These are phyloP conservation scores for Thermomucor indicae-seudaticae DNA, from an alignment of 371 early-diverging fungal species.

Conservation along the genomic window DNA sequence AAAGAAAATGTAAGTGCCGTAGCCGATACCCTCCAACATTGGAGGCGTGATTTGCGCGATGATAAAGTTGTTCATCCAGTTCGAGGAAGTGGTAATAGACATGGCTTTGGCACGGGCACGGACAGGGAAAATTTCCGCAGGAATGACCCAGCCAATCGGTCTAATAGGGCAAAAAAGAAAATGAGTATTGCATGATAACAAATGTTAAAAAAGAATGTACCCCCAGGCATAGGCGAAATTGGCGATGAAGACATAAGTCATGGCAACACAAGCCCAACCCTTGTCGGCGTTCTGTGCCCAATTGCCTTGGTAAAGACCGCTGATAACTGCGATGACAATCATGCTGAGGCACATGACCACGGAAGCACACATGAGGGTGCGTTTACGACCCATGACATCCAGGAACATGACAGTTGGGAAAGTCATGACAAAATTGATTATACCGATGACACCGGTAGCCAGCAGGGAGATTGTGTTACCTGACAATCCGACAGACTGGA, in stretches of 20 bases:
- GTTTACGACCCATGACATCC: constrained; percentile 64
- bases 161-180: background rate
- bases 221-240: constrained; percentile 64
- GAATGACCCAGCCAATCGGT: constrained; percentile 87
- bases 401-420: constrained; percentile 61
- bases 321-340: constrained; percentile 35
- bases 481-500: constrained; percentile 60
- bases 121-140: constrained; percentile 81
- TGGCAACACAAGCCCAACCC: constrained; percentile 45
- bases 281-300: constrained; percentile 27
- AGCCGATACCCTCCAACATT: constrained; percentile 55
- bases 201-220: background rate
- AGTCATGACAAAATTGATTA: constrained; percentile 57
- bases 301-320: constrained; percentile 23
- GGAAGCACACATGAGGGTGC: constrained; percentile 45
- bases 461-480: constrained; percentile 49
- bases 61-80: constrained; percentile 83
- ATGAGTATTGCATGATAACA: background rate
- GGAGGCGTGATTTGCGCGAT: constrained; percentile 61
- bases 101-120: constrained; percentile 77
- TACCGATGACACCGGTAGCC: constrained; percentile 68
- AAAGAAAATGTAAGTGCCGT: constrained; percentile 59
- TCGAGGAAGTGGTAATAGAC: constrained; percentile 82
- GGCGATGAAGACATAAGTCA: constrained; percentile 55
- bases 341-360: constrained; percentile 27